Evolutionary conservation across 352 stramenopile genomes (phyloP).

Genomic region (Globisporangium paroecandrum): DNA sequence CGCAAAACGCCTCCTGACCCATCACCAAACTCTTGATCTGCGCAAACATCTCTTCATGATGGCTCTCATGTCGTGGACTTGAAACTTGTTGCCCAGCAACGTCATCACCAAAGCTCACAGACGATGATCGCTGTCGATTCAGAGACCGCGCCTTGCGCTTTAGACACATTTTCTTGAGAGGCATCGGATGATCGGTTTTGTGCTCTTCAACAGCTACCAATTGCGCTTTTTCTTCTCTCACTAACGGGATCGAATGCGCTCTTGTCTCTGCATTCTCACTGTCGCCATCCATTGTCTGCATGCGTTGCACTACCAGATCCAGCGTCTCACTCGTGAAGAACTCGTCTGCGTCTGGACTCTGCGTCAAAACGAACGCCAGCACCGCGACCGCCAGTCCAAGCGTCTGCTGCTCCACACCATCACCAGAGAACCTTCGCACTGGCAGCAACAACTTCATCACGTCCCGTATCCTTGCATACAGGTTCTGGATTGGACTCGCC

Average conservation of each 20-base stretch:
- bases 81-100: conserved; percentile 10
- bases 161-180: conserved; percentile 41
- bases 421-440: background rate
- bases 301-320: conserved; percentile 23
- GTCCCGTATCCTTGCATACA: conserved; percentile 28
- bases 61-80: background rate
- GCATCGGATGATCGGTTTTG: background rate
- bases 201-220: background rate
- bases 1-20: conserved; percentile 29
- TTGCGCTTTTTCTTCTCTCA: background rate
- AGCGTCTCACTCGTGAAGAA: conserved; percentile 34
- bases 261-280: background rate
- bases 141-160: conserved; percentile 38
- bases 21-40: conserved; percentile 19
- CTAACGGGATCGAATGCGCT: background rate
- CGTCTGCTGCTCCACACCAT: background rate
- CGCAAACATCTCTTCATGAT: background rate
- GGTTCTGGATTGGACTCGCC: conserved; percentile 16
- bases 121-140: background rate
- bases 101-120: background rate
- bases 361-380: conserved; percentile 40
- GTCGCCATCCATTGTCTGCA: background rate
- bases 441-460: conserved; percentile 28
- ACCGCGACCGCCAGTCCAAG: conserved; percentile 30
- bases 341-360: conserved; percentile 27